Conservation (phyloP, 768 basidiomycete genomes). For the Hypholoma fasciculare region DNA sequence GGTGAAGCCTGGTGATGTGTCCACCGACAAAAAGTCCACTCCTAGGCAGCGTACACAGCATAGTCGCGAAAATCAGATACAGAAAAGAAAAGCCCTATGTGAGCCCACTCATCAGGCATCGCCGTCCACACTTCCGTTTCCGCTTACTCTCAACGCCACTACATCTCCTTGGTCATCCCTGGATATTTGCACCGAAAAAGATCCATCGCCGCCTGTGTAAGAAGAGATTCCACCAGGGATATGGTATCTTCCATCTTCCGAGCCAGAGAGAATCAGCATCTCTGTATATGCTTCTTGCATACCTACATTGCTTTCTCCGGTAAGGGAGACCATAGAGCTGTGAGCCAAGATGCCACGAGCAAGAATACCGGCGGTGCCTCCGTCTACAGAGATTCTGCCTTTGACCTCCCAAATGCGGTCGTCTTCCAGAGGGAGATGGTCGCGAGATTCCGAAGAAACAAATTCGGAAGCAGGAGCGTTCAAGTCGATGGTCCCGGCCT, state of each 20-base stretch:
- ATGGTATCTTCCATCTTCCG: conserved; percentile 2
- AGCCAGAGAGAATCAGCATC: not conserved
- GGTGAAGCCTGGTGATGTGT: no score
- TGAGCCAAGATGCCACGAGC: not conserved
- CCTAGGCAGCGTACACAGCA: no score
- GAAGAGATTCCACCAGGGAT: not conserved
- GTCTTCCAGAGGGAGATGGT: not conserved
- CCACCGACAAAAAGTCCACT: no score
- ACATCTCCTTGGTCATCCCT: not conserved
- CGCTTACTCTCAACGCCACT: not conserved
- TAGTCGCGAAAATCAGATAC: no score
- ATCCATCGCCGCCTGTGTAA: conserved; percentile 1
- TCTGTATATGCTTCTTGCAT: not conserved
- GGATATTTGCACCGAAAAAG: not conserved
- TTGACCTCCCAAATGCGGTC: not conserved
- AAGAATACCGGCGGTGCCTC: not conserved
- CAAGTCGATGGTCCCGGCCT: not conserved
- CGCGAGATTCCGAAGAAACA: not conserved
- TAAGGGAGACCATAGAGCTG: not conserved
- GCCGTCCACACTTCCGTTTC: not conserved
- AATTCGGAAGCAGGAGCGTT: not conserved
- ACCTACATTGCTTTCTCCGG: not conserved
- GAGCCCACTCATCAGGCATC: no score
- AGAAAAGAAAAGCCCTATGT: no score
- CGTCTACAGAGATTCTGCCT: not conserved